phyloP scores from a whole-genome alignment of 2,329 filamentous ascomycete genomes.

The Clarireedia monteithiana region DNA sequence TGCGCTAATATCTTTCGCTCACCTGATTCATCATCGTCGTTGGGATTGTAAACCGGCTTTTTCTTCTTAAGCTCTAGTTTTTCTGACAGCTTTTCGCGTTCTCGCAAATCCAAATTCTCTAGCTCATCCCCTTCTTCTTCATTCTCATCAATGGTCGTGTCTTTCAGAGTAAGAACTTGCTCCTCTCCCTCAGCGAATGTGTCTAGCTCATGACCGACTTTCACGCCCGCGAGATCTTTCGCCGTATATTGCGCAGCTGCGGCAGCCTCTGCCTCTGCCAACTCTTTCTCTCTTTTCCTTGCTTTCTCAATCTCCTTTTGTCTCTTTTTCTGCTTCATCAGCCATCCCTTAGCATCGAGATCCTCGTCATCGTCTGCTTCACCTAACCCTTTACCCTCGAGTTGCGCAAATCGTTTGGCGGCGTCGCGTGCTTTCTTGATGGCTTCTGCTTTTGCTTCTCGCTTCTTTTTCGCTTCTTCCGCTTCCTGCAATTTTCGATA shows the following conservation, averaged over 20 bases:
- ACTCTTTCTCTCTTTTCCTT: slow-evolving; percentile 64
- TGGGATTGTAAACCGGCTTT: slow-evolving; percentile 80
- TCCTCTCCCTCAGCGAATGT: slow-evolving; percentile 78
- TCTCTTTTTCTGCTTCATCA: slow-evolving; percentile 83
- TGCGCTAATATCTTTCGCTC: slow-evolving; percentile 69
- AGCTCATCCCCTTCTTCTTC: slow-evolving; percentile 88
- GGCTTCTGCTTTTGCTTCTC: slow-evolving; percentile 72
- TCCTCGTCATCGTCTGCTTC: slow-evolving; percentile 61
- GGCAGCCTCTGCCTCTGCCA: slow-evolving; percentile 65
- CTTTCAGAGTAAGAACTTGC: slow-evolving; percentile 90
- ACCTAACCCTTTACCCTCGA: slow-evolving; percentile 79
- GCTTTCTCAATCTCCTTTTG: slow-evolving; percentile 84
- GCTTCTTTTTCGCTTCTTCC: slow-evolving; percentile 68
- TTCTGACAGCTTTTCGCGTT: slow-evolving; percentile 66
- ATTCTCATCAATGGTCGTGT: slow-evolving; percentile 74
- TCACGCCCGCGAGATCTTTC: slow-evolving; percentile 81
- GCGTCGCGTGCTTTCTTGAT: slow-evolving; percentile 83
- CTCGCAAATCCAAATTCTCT: slow-evolving; percentile 65
- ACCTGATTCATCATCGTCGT: slow-evolving; percentile 59
- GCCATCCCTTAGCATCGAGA: slow-evolving; percentile 76
- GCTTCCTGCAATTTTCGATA: slow-evolving; percentile 58
- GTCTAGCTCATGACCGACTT: slow-evolving; percentile 79
- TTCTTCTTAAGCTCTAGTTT: slow-evolving; percentile 84
- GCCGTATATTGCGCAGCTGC: slow-evolving; percentile 72
- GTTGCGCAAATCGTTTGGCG: slow-evolving; percentile 64